phyloP scores from a whole-genome alignment of 164 flowering plant genomes.

The Buxus sempervirens region DNA sequence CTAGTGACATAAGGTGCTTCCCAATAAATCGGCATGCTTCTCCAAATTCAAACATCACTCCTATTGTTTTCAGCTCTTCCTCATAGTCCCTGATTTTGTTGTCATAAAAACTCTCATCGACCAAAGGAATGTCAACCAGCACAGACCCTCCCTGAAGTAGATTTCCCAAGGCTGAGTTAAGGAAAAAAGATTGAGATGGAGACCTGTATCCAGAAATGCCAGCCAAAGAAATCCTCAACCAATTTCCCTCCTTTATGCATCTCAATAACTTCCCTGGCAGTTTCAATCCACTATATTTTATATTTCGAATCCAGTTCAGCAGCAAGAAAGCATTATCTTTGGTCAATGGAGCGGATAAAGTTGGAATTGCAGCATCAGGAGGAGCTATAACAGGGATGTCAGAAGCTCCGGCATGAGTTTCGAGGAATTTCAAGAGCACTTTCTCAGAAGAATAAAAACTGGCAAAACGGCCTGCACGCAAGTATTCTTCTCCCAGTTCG shows the following conservation, averaged over 20 bases:
- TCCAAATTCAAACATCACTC: too few species aligned
- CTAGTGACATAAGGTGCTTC: conserved; percentile 53
- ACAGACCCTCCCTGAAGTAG: conserved; percentile 47
- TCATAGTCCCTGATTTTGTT: conserved; percentile 26
- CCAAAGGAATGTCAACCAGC: too few species aligned
- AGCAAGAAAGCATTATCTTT: too few species aligned
- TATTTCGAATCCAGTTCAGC: conserved; percentile 44
- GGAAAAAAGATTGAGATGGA: too few species aligned
- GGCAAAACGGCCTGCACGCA: conserved; percentile 29
- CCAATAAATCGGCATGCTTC: conserved; percentile 64
- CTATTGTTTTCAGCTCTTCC: too few species aligned
- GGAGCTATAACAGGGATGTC: conserved; percentile 61
- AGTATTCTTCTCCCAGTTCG: too few species aligned
- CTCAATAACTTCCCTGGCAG: conserved; percentile 38
- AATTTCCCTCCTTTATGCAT: conserved; percentile 48
- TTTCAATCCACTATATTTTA: conserved; percentile 13
- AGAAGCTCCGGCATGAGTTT: conserved; percentile 26
- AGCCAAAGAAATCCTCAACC: conserved; percentile 34
- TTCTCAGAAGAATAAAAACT: conserved; percentile 22
- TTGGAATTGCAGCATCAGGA: conserved; percentile 44
- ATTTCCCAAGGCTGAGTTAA: conserved; percentile 33
- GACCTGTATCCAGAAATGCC: too few species aligned
- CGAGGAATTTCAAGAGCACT: conserved; percentile 35
- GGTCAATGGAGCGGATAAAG: too few species aligned
- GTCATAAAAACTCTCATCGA: conserved; percentile 48